These are phyloP conservation scores for Backusella westeae DNA, from an alignment of 192 early-diverging fungal species.

Conservation along the genomic window DNA sequence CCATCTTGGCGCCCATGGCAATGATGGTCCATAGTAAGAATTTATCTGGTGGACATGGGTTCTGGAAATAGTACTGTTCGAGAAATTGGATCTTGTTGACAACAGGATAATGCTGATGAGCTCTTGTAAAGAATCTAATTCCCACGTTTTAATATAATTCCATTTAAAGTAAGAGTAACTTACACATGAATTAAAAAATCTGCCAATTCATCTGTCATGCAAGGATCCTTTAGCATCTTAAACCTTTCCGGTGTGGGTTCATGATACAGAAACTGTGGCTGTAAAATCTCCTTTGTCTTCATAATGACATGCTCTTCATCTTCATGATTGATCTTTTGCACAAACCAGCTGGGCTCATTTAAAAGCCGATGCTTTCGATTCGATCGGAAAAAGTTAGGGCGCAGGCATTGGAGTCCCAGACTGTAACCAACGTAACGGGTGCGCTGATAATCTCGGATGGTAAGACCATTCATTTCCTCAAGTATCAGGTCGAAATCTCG, in stretches of 20 bases:
- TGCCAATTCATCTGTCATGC: constrained; percentile 16
- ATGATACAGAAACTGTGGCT: not conserved
- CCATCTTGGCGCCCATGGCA: not conserved
- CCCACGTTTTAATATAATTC: not conserved
- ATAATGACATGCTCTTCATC: constrained; percentile 31
- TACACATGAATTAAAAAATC: constrained; percentile 25
- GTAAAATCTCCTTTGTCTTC: constrained; percentile 11
- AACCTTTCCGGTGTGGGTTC: not conserved
- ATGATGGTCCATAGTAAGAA: constrained; percentile 25
- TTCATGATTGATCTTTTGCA: constrained; percentile 41
- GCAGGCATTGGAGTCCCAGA: constrained; percentile 65
- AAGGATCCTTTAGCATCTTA: not conserved
- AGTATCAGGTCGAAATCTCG: constrained; percentile 28
- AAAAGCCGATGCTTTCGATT: constrained; percentile 32
- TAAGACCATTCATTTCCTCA: constrained; percentile 53
- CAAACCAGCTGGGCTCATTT: constrained; percentile 37
- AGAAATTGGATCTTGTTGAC: constrained; percentile 30
- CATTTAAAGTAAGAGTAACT: not conserved
- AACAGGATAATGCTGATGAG: constrained; percentile 10
- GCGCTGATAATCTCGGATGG: constrained; percentile 61
- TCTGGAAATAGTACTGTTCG: constrained; percentile 25
- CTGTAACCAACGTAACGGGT: constrained; percentile 72
- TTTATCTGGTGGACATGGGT: constrained; percentile 16
- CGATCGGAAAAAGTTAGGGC: constrained; percentile 38
- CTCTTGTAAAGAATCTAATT: constrained; percentile 25